Evolutionary conservation across 345 rosid genomes (phyloP), one percentile per base, ranked within the genome.

Genomic region (Murraya koenigii): DNA sequence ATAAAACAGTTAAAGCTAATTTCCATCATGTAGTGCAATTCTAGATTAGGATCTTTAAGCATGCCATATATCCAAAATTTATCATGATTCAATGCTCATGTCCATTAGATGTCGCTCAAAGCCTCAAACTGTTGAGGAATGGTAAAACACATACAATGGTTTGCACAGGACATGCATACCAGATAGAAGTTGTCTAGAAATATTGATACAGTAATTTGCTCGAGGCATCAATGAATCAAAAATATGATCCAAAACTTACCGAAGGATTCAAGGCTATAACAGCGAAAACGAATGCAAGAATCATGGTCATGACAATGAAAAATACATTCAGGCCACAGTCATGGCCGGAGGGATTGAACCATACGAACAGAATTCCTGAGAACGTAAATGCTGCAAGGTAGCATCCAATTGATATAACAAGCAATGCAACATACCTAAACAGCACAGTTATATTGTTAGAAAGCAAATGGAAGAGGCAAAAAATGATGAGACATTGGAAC

Each of bases 311-410:
- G 76, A 90, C 90, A 35, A 96, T 85, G 88, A 96, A 96, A 93
- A 94, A 96, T 81, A 94, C 83, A 74, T 96, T 96, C 55, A 96
- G 93, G 72, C 97, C 94, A 26, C 99, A 96, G 74, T 92, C 95
- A 41, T 94, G 81, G 61, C 99, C 95, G n/a, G 98, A 90, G 59
- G 99, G 99, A 83, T 94, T 89, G 82, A 96, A 96, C 99, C 99
- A 94, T n/a, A 94, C 88, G 86, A 96, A 94, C 82, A 96, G 52
- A 63, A 94, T 63, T 72, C 97, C 99, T 67, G 97, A 91, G 82
- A 94, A 83, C 11, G 89, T 76, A 80, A 87, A 96, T 72, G 99
- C 90, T 15, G 80, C 95, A 23, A 96, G 76, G 82, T 96, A 96
- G 90, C 99, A 96, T 72, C 60, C 94, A 49, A 90, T 13, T 68